Percentiles rank a stretch among this genome's conserved stretches.
Conservation (phyloP, 805 yeast species). For the Candida arabinofermentans region DNA sequence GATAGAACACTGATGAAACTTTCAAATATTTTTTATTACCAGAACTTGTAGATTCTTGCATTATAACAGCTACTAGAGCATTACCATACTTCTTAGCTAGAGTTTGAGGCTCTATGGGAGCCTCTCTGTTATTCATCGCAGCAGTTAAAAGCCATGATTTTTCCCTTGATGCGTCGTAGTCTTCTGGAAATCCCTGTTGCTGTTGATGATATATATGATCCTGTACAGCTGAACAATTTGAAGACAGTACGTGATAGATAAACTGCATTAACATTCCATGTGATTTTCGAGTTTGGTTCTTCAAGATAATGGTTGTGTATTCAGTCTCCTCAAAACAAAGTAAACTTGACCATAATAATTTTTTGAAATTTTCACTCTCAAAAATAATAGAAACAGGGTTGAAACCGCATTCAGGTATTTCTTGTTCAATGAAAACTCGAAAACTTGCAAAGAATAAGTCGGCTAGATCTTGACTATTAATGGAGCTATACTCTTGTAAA, state of each 20-base stretch:
- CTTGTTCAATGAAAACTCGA: neutral
- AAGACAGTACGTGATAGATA: too few species aligned
- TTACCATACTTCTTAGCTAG: too few species aligned
- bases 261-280: too few species aligned
- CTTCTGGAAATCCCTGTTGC: too few species aligned
- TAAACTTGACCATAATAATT: neutral
- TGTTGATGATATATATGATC: too few species aligned
- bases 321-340: neutral
- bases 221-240: too few species aligned
- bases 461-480: neutral
- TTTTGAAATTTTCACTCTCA: neutral
- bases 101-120: too few species aligned
- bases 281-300: neutral
- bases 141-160: too few species aligned
- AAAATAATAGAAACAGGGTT: neutral
- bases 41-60: too few species aligned
- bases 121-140: too few species aligned
- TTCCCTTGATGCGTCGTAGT: too few species aligned
- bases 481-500: neutral
- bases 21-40: constrained; percentile 4
- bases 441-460: neutral
- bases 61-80: too few species aligned
- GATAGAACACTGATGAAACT: constrained; percentile 11
- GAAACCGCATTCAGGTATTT: neutral
- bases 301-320: neutral